Percentiles rank a stretch among this genome's conserved stretches.
These are phyloP conservation scores for Chaetomium strumarium DNA, from an alignment of 2,329 filamentous ascomycete genomes.

Conservation along the genomic window DNA sequence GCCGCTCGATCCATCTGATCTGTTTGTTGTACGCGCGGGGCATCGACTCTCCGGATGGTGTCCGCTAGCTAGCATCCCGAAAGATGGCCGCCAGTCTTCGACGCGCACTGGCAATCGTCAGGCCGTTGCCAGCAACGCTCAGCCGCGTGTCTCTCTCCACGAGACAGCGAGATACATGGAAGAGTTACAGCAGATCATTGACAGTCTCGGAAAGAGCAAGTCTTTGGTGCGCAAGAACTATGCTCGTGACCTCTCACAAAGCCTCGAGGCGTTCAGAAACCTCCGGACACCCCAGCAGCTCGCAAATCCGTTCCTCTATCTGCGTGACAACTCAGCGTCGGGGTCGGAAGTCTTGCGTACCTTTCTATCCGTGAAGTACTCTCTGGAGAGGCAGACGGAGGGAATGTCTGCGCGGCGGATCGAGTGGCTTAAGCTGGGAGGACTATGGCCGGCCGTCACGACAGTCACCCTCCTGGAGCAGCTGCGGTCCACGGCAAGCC, in stretches of 20 bases:
- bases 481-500: conserved; percentile 32
- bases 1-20: not conserved
- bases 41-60: not conserved
- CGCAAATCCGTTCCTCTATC: conserved; percentile 8
- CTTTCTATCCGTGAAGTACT: conserved; percentile 6
- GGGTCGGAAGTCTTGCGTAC: conserved; percentile 1
- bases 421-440: conserved; percentile 37
- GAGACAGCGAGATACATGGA: conserved; percentile 4
- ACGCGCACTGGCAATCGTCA: not conserved
- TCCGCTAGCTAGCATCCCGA: conserved; percentile 7
- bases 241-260: conserved; percentile 27
- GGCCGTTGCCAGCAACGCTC: not conserved
- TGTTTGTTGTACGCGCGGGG: too few relatives aligned
- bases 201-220: conserved; percentile 19
- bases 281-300: conserved; percentile 12
- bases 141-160: not conserved
- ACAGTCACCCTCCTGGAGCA: conserved; percentile 41
- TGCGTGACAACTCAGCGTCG: not conserved
- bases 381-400: not conserved
- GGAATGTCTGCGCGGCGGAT: conserved; percentile 13
- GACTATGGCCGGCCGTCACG: conserved; percentile 43
- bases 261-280: conserved; percentile 26
- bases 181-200: conserved; percentile 31
- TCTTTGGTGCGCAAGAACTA: conserved; percentile 27
- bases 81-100: not conserved